Evolutionary conservation across 257 asterid species (phyloP).

Genomic region (Solanum phureja): DNA sequence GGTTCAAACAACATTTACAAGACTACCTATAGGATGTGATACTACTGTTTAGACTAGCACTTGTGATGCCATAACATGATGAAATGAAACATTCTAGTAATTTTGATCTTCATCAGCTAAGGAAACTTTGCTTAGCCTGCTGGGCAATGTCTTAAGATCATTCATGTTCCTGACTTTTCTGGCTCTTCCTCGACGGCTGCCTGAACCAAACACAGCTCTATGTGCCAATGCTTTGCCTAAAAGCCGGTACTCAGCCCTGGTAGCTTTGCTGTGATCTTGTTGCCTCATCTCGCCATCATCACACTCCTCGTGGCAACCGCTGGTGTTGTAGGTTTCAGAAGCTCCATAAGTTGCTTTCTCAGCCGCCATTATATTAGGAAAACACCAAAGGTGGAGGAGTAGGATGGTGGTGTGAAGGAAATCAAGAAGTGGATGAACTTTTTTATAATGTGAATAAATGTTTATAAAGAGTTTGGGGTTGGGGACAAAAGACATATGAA

Average conservation of each 20-base stretch:
- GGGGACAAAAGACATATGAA: not conserved
- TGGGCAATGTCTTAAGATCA: slow-evolving; percentile 16
- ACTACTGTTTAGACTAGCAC: not conserved
- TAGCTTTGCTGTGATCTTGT: not conserved
- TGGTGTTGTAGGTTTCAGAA: slow-evolving; percentile 10
- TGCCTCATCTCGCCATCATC: not conserved
- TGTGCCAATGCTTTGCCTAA: slow-evolving; percentile 35
- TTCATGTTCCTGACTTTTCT: slow-evolving; percentile 16
- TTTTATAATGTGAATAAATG: not conserved
- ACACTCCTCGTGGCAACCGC: slow-evolving; percentile 1
- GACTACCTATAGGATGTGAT: not conserved
- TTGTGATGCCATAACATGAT: not conserved
- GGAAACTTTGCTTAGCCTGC: slow-evolving; percentile 52
- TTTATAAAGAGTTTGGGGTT: not conserved
- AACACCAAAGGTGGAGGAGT: not conserved
- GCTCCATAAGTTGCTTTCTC: slow-evolving; percentile 16
- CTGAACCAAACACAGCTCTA: slow-evolving; percentile 25
- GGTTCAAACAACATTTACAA: not conserved
- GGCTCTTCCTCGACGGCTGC: slow-evolving; percentile 21
- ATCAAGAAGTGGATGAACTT: not conserved
- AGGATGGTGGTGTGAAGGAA: not conserved
- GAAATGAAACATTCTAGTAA: not conserved
- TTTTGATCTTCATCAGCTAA: slow-evolving; percentile 30
- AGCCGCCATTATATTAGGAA: slow-evolving; percentile 17
- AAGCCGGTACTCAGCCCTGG: slow-evolving; percentile 6